Percentiles rank a stretch among this genome's conserved stretches.
These are phyloP conservation scores for Penicillium coffeae DNA, from an alignment of 495 filamentous ascomycete species.

Conservation along the genomic window DNA sequence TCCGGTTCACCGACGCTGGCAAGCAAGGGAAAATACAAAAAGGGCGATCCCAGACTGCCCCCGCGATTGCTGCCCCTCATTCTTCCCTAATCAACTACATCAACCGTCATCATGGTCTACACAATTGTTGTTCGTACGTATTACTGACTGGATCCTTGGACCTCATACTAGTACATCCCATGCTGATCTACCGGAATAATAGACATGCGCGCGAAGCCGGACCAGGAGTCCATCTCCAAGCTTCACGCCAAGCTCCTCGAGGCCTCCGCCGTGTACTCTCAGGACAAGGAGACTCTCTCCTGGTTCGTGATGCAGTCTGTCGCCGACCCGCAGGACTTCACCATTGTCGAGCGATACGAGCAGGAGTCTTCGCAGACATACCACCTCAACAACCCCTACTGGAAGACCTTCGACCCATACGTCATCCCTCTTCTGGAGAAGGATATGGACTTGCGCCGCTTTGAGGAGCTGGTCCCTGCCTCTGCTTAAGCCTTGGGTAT, in stretches of 20 bases:
- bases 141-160: neutral
- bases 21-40: neutral
- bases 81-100: neutral
- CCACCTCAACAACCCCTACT: conserved; percentile 64
- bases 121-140: conserved; percentile 54
- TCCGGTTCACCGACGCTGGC: conserved; percentile 9
- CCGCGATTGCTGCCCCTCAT: neutral
- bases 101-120: conserved; percentile 40
- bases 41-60: no score
- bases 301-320: conserved; percentile 69
- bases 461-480: conserved; percentile 47
- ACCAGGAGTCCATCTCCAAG: conserved; percentile 55
- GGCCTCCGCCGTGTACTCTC: conserved; percentile 58
- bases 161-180: neutral
- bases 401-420: conserved; percentile 67
- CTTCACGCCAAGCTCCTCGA: conserved; percentile 64
- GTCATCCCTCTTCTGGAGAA: conserved; percentile 60
- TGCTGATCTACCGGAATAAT: neutral
- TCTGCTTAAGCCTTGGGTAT: conserved; percentile 1
- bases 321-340: conserved; percentile 60
- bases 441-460: conserved; percentile 60
- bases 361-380: conserved; percentile 57
- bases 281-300: conserved; percentile 62
- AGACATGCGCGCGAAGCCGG: conserved; percentile 62
- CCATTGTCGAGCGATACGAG: conserved; percentile 64